Conservation (phyloP, 176 grass and related monocot species). For the Cenchrus fungigraminus region DNA sequence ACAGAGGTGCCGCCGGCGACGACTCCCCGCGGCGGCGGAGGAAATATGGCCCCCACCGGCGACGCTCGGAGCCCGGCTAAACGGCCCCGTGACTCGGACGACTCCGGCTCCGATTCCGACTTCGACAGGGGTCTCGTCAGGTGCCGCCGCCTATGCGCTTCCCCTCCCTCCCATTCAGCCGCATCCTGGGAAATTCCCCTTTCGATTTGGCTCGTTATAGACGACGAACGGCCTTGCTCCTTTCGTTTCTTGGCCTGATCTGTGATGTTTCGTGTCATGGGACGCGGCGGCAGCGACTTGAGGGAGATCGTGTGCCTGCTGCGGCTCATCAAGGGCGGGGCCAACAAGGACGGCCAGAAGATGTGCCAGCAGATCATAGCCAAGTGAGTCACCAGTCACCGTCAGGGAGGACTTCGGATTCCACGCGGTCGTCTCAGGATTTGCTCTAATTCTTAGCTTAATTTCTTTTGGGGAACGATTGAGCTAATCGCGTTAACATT, state of each 20-base stretch:
- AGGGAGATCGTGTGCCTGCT: conserved; percentile 61
- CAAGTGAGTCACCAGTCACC: conserved; percentile 39
- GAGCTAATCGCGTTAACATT: not conserved
- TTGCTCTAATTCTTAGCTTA: not conserved
- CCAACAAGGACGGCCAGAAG: conserved; percentile 61
- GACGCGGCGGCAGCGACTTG: conserved; percentile 54
- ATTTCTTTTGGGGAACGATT: not conserved
- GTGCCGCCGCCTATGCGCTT: not conserved
- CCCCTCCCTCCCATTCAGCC: not conserved
- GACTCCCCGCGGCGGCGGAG: conserved; percentile 25
- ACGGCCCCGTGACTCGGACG: not conserved
- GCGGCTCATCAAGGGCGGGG: conserved; percentile 68
- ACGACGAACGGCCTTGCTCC: not conserved
- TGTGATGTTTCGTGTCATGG: not conserved
- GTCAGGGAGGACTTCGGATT: not conserved
- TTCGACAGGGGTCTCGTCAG: conserved; percentile 39
- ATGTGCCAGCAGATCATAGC: conserved; percentile 59
- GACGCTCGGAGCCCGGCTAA: not conserved
- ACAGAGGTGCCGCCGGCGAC: conserved; percentile 10
- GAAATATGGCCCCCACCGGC: not conserved
- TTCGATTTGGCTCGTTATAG: not conserved
- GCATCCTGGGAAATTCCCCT: not conserved
- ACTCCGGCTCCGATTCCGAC: not conserved
- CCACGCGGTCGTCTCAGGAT: not conserved
- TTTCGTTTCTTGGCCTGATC: not conserved